Base-by-base conservation (phyloP, 1,284 basidiomycete genomes). In the Entoloma clypeatum region DNA sequence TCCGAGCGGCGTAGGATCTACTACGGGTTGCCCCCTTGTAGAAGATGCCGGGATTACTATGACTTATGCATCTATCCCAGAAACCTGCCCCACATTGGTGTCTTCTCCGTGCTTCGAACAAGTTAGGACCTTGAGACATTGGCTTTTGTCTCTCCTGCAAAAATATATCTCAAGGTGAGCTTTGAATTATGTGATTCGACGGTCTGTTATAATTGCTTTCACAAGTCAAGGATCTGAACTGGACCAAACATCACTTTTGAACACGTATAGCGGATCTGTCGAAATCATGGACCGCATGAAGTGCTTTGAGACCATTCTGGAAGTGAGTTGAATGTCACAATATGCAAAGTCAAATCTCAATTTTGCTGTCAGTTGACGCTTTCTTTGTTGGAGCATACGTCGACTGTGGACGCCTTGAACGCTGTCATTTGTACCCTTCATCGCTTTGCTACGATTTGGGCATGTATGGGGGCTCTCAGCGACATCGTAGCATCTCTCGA, bases 391-490 rank as follows among this genome's bases (percentile, higher is more conserved):
- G 69, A 75, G 36, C 67, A 73, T 46, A 68, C 74, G 1, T 63
- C 62, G 3, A 68, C 72, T 18, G 59, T 64, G 0, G 74, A 82
- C 18, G 62, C 79, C 2, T 63, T 88, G 19, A 68, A 69, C 3
- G 72, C 75, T 0, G 70, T 85, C 3, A 71, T 87, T 14, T 77
- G 82, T 47, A 79, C 78, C 2, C 66, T 89, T 6, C 73, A 76
- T 45, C 75, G 81, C 10, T 80, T 82, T 49, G 69, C 75, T 13
- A 72, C 75, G 13, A 77, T 88, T 19, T 90, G 86, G 86, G 74
- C 74, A 10, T 85, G 82, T 49, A 85, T 89, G 79, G 72, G 83
- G 51, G 69, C 64, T n/a, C 72, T 77, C 45, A 61, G 64, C 22
- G 61, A 52, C 0, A 78, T 89, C 31, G 69, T 78, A 2, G 58